Conservation (phyloP, 2,329 filamentous ascomycete genomes). For the Cladorrhinum sp. region DNA sequence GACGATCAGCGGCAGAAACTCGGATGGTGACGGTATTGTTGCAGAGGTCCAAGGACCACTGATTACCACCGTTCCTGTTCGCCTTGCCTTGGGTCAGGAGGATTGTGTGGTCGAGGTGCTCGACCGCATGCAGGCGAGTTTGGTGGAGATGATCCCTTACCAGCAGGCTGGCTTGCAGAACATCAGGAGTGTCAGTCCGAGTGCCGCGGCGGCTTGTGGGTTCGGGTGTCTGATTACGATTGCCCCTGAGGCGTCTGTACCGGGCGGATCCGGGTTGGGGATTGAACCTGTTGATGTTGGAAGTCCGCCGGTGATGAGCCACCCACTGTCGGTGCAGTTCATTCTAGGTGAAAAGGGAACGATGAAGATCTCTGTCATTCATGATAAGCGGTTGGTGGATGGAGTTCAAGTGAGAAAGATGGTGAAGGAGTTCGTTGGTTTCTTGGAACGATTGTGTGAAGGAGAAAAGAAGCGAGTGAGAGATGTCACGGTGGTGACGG, state of each 20-base stretch:
- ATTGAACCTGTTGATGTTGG: conserved; percentile 5
- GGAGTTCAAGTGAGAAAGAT: conserved; percentile 7
- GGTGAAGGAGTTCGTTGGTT: conserved; percentile 6
- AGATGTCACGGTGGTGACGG: conserved; percentile 1
- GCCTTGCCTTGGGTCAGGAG: conserved; percentile 22
- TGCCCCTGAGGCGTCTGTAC: conserved; percentile 5
- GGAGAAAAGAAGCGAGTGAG: conserved; percentile 1
- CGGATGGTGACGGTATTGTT: not conserved
- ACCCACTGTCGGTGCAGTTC: conserved; percentile 13
- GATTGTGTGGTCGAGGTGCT: not conserved
- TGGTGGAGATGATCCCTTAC: conserved; percentile 9
- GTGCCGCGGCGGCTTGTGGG: conserved; percentile 5
- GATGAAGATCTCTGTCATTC: conserved; percentile 11
- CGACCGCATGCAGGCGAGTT: not conserved
- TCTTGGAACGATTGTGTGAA: conserved; percentile 6
- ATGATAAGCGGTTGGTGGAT: conserved; percentile 9
- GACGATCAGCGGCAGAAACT: not conserved
- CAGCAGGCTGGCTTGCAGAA: conserved; percentile 13
- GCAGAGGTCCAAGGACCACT: not conserved
- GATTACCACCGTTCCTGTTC: conserved; percentile 27
- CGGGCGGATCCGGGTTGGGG: not conserved
- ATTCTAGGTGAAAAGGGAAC: not conserved
- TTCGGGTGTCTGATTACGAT: conserved; percentile 12
- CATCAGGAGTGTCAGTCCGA: not conserved
- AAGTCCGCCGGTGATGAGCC: conserved; percentile 7